phyloP scores from a whole-genome alignment of 768 basidiomycete species.

The Xerocomellus dryophilus region DNA sequence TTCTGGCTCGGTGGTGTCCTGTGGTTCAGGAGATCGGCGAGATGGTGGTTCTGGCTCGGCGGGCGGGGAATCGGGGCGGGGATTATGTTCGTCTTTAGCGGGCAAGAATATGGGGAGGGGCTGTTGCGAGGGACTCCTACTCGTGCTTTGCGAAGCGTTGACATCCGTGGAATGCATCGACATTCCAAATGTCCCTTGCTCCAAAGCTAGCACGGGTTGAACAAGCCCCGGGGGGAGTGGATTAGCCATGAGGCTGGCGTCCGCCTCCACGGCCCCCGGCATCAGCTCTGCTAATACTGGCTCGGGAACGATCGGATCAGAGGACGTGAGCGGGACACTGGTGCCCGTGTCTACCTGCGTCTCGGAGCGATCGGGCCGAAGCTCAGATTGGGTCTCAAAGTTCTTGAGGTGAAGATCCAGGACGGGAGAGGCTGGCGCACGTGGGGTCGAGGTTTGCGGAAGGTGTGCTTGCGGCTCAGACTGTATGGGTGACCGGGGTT shows the following conservation, averaged over 20 bases:
- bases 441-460: not conserved
- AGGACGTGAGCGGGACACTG: not conserved
- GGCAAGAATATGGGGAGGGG: conserved; percentile 1
- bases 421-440: conserved; percentile 4
- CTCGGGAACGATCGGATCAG: conserved; percentile 1
- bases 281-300: not conserved
- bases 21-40: conserved; percentile 9
- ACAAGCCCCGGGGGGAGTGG: not conserved
- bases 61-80: not conserved
- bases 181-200: not conserved
- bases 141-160: conserved; percentile 2
- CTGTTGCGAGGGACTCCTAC: conserved; percentile 15
- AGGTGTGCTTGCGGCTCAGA: conserved; percentile 1
- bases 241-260: not conserved
- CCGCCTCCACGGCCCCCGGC: not conserved
- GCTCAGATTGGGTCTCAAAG: not conserved
- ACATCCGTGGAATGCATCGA: not conserved
- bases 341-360: not conserved
- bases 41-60: conserved; percentile 4
- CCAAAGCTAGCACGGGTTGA: not conserved
- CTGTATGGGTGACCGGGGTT: not conserved
- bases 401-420: conserved; percentile 2
- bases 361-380: not conserved
- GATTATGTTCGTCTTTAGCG: conserved; percentile 2
- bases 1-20: conserved; percentile 1